Conservation (phyloP, 352 stramenopile genomes). For the Pythium brassicae region DNA sequence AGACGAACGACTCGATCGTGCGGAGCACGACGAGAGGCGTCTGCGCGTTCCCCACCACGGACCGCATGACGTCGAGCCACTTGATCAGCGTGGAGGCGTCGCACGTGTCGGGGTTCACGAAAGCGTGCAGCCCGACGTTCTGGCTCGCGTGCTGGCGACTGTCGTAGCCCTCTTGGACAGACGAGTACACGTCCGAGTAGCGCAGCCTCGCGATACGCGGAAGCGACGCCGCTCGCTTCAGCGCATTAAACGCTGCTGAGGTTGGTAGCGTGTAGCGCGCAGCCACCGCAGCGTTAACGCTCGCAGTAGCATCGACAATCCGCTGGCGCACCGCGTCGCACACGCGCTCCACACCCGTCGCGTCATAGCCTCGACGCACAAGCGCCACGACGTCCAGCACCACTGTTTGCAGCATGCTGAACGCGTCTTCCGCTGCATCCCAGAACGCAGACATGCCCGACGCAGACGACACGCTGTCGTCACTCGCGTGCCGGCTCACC, state of each 20-base stretch:
- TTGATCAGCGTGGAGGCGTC: background rate
- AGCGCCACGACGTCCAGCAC: background rate
- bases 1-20: slow-evolving; percentile 30
- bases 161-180: background rate
- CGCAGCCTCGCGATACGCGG: background rate
- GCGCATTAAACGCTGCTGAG: background rate
- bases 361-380: slow-evolving; percentile 9
- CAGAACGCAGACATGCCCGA: slow-evolving; percentile 2
- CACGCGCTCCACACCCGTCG: background rate
- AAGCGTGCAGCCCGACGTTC: background rate
- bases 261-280: slow-evolving; percentile 3
- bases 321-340: background rate
- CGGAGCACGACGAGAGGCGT: slow-evolving; percentile 15
- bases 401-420: slow-evolving; percentile 15
- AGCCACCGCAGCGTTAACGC: background rate
- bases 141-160: background rate
- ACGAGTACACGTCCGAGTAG: slow-evolving; percentile 6
- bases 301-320: background rate
- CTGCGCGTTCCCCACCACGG: background rate
- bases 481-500: background rate
- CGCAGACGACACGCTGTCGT: background rate
- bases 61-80: background rate
- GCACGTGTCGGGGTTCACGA: background rate
- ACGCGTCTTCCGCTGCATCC: slow-evolving; percentile 7
- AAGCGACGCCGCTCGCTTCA: background rate